Evolutionary conservation across 2,329 filamentous ascomycete species (phyloP).

Genomic region (Hypoxylon sp.): DNA sequence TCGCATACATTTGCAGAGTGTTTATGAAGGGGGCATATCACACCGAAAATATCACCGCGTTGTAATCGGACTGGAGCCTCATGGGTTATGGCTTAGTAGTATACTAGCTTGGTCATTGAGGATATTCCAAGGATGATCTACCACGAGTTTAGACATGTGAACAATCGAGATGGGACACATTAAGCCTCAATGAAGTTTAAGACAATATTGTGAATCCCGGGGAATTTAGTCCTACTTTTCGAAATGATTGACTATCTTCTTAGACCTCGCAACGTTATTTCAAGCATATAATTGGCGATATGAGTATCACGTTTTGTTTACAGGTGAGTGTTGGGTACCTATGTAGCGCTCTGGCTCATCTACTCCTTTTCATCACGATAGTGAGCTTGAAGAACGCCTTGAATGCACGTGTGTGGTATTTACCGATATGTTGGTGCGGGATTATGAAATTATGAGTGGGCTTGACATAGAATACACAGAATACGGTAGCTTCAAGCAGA

Average conservation of each 20-base stretch:
- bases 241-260: not conserved
- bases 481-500: conserved; percentile 11
- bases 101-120: not conserved
- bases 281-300: not conserved
- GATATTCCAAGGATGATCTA: conserved; percentile 5
- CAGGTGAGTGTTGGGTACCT: not conserved
- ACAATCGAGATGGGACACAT: not conserved
- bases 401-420: not conserved
- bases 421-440: not conserved
- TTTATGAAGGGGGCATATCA: conserved; percentile 38
- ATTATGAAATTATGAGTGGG: not conserved
- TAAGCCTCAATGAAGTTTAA: conserved; percentile 1
- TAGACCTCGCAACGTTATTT: not conserved
- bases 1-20: conserved; percentile 41
- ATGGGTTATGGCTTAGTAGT: not conserved
- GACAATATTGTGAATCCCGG: not conserved
- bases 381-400: conserved; percentile 1
- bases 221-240: not conserved
- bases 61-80: not conserved
- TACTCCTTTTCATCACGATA: not conserved
- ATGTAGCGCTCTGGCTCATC: not conserved
- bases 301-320: not conserved
- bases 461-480: conserved; percentile 4
- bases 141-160: not conserved
- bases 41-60: conserved; percentile 21